A percentile compares a stretch with the other conserved stretches of the same genome.
Evolutionary conservation across 345 rosid species (phyloP).

Genomic region (Clausena lansium): DNA sequence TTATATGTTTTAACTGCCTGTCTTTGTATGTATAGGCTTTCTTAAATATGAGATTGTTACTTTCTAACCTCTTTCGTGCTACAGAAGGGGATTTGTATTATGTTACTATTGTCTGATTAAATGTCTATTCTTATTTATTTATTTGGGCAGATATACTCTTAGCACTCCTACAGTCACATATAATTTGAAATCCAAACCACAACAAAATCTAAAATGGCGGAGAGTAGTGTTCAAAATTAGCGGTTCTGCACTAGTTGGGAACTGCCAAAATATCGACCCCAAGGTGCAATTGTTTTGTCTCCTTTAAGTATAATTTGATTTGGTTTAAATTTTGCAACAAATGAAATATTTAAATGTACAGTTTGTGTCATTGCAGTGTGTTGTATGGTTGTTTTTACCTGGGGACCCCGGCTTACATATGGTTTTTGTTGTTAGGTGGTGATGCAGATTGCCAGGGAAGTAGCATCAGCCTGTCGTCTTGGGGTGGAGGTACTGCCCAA

Average conservation of each 20-base stretch:
- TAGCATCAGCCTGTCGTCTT: conserved; percentile 34
- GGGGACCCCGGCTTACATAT: neutral
- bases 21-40: neutral
- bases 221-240: conserved; percentile 52
- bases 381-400: neutral
- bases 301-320: neutral
- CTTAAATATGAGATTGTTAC: neutral
- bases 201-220: conserved; percentile 37
- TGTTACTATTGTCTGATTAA: neutral
- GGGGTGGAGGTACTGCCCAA: conserved; percentile 40
- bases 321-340: neutral
- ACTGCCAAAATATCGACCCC: conserved; percentile 39
- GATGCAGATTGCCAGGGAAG: conserved; percentile 48
- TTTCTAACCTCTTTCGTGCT: neutral
- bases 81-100: neutral
- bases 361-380: neutral
- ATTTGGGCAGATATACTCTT: conserved; percentile 20
- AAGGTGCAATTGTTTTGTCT: conserved; percentile 26
- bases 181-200: conserved; percentile 27
- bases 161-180: conserved; percentile 16
- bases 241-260: conserved; percentile 43
- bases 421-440: conserved; percentile 32
- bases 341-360: neutral
- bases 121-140: neutral
- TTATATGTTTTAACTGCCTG: neutral